Conservation (phyloP, 2,329 filamentous ascomycete species). For the Talaromyces sp. region DNA sequence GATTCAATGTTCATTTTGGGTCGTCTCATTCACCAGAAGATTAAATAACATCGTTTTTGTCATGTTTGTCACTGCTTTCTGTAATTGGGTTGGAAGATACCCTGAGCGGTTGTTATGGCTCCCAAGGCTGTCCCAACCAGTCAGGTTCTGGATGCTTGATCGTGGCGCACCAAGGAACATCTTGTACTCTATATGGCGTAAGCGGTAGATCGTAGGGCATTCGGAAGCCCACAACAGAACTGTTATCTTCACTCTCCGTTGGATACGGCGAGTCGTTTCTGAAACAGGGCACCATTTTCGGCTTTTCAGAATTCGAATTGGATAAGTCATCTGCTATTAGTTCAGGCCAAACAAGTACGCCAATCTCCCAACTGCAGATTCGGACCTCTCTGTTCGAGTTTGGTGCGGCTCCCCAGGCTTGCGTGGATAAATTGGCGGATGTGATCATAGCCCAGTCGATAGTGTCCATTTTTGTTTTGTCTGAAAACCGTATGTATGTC, state of each 20-base stretch:
- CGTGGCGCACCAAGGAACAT: constrained; percentile 76
- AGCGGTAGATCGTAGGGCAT: constrained; percentile 83
- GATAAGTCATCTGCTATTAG: constrained; percentile 40
- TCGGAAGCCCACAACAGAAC: constrained; percentile 62
- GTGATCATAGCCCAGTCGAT: constrained; percentile 86
- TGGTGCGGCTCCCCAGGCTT: constrained; percentile 75
- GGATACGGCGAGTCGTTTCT: constrained; percentile 52
- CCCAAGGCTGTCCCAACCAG: constrained; percentile 52
- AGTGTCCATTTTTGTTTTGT: constrained; percentile 34
- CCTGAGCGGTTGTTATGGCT: constrained; percentile 8
- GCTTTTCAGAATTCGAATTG: background rate
- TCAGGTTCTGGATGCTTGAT: constrained; percentile 61
- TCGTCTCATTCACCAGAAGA: background rate
- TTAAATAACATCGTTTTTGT: background rate
- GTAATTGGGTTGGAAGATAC: background rate
- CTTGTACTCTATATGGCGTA: constrained; percentile 59
- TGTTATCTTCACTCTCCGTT: background rate
- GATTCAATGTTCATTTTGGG: background rate
- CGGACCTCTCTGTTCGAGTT: constrained; percentile 61
- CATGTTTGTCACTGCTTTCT: background rate
- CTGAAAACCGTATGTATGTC: constrained; percentile 70
- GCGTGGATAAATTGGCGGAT: constrained; percentile 87
- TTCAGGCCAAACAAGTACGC: constrained; percentile 77
- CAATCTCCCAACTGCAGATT: constrained; percentile 79
- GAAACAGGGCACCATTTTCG: constrained; percentile 69